A percentile compares a stretch with the other conserved stretches of the same genome.
phyloP scores from a whole-genome alignment of 2,329 filamentous ascomycete species.

The Monosporascus sp. region DNA sequence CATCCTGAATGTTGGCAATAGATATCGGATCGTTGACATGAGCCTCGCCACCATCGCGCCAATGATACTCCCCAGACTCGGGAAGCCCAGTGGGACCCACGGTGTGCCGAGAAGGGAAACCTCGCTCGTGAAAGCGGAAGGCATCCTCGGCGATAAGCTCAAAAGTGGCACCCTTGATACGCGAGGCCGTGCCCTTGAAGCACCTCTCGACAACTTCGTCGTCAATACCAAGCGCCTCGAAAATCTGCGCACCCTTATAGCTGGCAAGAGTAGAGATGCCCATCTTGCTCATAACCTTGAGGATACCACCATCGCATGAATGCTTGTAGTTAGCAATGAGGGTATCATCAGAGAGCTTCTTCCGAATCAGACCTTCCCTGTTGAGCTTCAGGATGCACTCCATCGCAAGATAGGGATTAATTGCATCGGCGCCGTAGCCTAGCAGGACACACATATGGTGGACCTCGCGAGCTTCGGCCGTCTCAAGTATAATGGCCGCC shows the following conservation, averaged over 20 bases:
- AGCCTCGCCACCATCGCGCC: conserved; percentile 91
- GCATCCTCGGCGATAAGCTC: conserved; percentile 91
- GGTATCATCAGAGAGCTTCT: conserved; percentile 74
- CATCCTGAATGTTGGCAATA: conserved; percentile 96
- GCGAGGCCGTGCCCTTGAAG: conserved; percentile 89
- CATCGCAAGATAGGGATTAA: conserved; percentile 92
- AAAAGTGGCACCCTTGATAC: conserved; percentile 91
- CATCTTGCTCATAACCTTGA: conserved; percentile 99
- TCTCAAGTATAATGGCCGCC: conserved; percentile 83
- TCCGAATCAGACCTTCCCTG: conserved; percentile 86
- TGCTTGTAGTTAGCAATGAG: conserved; percentile 96
- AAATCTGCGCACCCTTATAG: conserved; percentile 98
- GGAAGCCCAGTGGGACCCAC: conserved; percentile 72
- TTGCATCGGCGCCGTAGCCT: conserved; percentile 88
- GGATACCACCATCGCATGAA: conserved; percentile 90
- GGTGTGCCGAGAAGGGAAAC: conserved; percentile 77
- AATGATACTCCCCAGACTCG: conserved; percentile 96
- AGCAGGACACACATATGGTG: conserved; percentile 99
- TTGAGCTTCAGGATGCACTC: conserved; percentile 97
- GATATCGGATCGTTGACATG: conserved; percentile 93
- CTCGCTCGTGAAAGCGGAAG: conserved; percentile 90
- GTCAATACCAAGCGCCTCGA: conserved; percentile 90
- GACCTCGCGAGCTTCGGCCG: conserved; percentile 91
- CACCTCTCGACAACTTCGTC: conserved; percentile 89
- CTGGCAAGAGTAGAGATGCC: conserved; percentile 93